Base-by-base conservation (phyloP, 2,329 filamentous ascomycete genomes). In the Microsporum audouinii region DNA sequence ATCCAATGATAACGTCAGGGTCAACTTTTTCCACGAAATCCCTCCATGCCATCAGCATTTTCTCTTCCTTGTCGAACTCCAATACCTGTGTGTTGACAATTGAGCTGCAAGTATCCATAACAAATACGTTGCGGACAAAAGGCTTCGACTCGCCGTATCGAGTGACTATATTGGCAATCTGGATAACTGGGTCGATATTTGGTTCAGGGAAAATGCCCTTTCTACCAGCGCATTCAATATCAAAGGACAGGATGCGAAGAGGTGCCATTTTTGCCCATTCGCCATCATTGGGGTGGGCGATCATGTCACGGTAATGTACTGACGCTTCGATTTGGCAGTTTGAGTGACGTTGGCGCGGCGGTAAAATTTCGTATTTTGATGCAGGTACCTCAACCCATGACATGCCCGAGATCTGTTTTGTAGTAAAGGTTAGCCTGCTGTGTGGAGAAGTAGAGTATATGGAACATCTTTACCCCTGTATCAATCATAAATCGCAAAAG, bases 231-330 rank as follows among this genome's bases (percentile, higher is more conserved):
- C 94, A 99, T 75, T 99, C 94, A 68, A 99, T 99, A 83, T 99
- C 94, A 70, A 99, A 97, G 3, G 94, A 97, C 53, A 99, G 76
- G 55, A 96, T 88, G 63, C 94, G 86, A 2, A 99, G 79, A 0
- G 94, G 94, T 0, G 95, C 94, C 86, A 97, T 96, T 76, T 96
- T 99, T 33, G 90, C 89, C 91, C 92, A 99, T 71, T 97, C 91
- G 17, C 91, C 92, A 66, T 94, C 88, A 1, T 91, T 85, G 57
- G 88, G 84, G 73, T 97, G 92, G 7, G 94, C 86, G 64, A 96
- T 85, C 6, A 99, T 78, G 68, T 97, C 86, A 62, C 80, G 78
- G 69, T 95, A 96, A 71, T 88, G 86, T 61, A 95, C 84, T 66
- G 86, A 82, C 10, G 92, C 94, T 76, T 99, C 94, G 65, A 99